These are phyloP conservation scores for Funneliformis geosporum DNA, from an alignment of 192 early-diverging fungal genomes.

Conservation along the genomic window DNA sequence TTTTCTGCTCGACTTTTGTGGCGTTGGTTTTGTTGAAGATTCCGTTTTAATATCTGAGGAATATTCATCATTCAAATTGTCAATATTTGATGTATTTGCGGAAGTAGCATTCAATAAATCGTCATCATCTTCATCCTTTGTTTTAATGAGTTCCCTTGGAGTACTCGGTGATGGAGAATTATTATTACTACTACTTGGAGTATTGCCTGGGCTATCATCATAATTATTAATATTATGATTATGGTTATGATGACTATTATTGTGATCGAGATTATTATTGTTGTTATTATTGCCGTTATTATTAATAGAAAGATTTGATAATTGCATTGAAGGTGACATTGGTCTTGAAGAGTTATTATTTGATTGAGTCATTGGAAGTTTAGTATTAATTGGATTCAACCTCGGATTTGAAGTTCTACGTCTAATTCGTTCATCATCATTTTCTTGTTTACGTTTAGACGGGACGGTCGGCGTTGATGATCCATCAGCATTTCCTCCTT, in stretches of 20 bases:
- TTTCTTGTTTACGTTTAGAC: conserved; percentile 27
- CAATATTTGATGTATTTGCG: background rate
- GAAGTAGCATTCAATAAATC: conserved; percentile 30
- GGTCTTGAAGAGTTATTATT: background rate
- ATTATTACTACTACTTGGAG: conserved; percentile 20
- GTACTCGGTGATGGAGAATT: conserved; percentile 25
- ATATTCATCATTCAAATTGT: conserved; percentile 19
- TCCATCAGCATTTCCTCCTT: background rate
- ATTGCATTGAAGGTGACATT: conserved; percentile 29
- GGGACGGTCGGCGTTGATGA: background rate
- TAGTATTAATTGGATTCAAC: conserved; percentile 24
- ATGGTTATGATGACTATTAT: background rate
- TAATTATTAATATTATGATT: conserved; percentile 23
- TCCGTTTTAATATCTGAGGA: conserved; percentile 29
- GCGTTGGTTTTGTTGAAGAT: conserved; percentile 10
- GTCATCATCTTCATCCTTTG: conserved; percentile 28
- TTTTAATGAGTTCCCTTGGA: conserved; percentile 22
- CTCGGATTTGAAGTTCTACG: conserved; percentile 22
- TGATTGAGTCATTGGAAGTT: conserved; percentile 5
- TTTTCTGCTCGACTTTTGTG: conserved; percentile 43
- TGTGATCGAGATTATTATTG: background rate
- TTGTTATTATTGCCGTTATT: conserved; percentile 31
- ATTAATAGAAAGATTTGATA: conserved; percentile 42
- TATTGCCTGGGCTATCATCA: conserved; percentile 13
- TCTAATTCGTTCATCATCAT: conserved; percentile 1